A percentile compares a stretch with the other conserved stretches of the same genome.
phyloP scores from a whole-genome alignment of 2,329 filamentous ascomycete genomes.

The Gyromitra esculenta region DNA sequence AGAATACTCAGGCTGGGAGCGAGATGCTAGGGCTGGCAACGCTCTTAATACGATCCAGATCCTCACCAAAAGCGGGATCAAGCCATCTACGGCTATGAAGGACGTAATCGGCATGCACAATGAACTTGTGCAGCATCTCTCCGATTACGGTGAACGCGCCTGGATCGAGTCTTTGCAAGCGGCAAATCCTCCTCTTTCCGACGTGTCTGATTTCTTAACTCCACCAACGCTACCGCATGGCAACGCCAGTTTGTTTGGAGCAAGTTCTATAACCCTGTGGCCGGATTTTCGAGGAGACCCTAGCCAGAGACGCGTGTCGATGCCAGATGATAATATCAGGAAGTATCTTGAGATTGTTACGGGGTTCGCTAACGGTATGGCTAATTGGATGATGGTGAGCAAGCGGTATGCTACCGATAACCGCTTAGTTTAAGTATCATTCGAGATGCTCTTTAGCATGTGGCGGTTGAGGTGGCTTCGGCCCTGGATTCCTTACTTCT shows the following conservation, averaged over 20 bases:
- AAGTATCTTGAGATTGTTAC: conserved; percentile 56
- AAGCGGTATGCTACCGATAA: conserved; percentile 54
- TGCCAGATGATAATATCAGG: conserved; percentile 31
- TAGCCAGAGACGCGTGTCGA: conserved; percentile 17
- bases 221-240: conserved; percentile 22
- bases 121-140: conserved; percentile 50
- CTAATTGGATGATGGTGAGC: conserved; percentile 57
- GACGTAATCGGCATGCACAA: conserved; percentile 53
- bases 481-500: conserved; percentile 20
- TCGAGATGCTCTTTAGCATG: not conserved
- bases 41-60: conserved; percentile 57
- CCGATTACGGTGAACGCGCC: conserved; percentile 41
- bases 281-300: conserved; percentile 22
- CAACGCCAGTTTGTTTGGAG: conserved; percentile 42
- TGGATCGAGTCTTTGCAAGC: conserved; percentile 38
- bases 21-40: conserved; percentile 54
- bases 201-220: conserved; percentile 23
- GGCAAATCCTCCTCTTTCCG: conserved; percentile 10
- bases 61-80: conserved; percentile 44
- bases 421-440: not conserved
- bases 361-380: conserved; percentile 57
- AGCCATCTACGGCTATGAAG: conserved; percentile 36
- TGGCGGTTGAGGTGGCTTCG: conserved; percentile 39
- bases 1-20: conserved; percentile 55
- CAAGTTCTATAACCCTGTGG: conserved; percentile 27